Evolutionary conservation across 352 stramenopile genomes (phyloP).

Genomic region (Phytopythium aichiense): DNA sequence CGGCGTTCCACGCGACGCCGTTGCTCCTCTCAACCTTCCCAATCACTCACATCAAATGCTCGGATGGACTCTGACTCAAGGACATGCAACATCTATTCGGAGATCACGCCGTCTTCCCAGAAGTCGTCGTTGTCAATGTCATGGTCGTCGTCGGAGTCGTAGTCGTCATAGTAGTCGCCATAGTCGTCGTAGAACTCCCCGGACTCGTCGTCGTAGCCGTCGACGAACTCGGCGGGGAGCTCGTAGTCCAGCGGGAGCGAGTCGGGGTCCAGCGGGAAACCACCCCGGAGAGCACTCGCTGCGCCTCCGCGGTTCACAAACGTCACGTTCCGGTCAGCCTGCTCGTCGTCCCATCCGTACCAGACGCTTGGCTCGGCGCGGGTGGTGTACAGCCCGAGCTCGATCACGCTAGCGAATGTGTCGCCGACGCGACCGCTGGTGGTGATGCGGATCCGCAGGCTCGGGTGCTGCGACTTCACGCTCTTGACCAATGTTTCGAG

Average conservation of each 20-base stretch:
- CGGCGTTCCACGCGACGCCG: no score
- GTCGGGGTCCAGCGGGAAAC: conserved; percentile 18
- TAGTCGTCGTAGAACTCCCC: conserved; percentile 19
- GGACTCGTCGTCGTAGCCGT: conserved; percentile 23
- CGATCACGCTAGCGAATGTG: conserved; percentile 25
- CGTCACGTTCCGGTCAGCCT: conserved; percentile 13
- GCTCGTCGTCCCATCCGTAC: conserved; percentile 37
- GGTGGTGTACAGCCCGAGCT: conserved; percentile 36
- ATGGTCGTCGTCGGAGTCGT: conserved; percentile 1
- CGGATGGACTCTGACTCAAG: no score
- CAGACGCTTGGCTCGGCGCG: conserved; percentile 25
- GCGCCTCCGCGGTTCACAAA: conserved; percentile 15
- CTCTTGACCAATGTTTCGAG: conserved; percentile 17
- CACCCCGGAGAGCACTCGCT: no score
- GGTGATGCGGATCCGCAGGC: conserved; percentile 19
- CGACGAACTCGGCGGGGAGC: conserved; percentile 13
- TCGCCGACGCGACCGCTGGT: conserved; percentile 9
- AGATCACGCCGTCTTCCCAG: background rate
- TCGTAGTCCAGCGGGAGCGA: conserved; percentile 36
- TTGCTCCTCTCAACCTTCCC: no score
- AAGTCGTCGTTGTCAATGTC: conserved; percentile 16
- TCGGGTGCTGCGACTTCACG: conserved; percentile 20
- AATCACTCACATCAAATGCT: no score
- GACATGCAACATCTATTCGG: no score
- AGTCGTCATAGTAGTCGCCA: conserved; percentile 16